Percentiles rank a stretch among this genome's conserved stretches.
Evolutionary conservation across 2,329 filamentous ascomycete genomes (phyloP).

Genomic region (Aspergillus sojae): DNA sequence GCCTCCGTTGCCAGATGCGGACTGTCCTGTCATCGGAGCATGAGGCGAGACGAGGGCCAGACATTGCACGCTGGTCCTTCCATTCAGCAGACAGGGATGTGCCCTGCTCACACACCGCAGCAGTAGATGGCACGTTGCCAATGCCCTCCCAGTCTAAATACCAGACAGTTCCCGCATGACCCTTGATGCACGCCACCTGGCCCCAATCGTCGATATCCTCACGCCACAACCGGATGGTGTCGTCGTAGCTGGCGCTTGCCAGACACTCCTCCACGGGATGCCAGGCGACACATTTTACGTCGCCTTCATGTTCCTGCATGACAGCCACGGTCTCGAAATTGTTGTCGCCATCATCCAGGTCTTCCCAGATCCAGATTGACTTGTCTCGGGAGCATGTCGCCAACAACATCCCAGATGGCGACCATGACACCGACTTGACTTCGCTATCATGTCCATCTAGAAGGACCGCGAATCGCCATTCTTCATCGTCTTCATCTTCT

Average conservation of each 20-base stretch:
- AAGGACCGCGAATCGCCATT: conserved; percentile 91
- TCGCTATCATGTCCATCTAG: conserved; percentile 95
- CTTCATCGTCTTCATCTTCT: conserved; percentile 67
- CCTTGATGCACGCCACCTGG: conserved; percentile 78
- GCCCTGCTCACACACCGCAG: neutral
- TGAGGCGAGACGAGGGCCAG: conserved; percentile 68
- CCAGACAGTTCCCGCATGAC: conserved; percentile 88
- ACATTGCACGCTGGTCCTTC: conserved; percentile 33
- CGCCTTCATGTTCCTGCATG: conserved; percentile 88
- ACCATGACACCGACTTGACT: conserved; percentile 77
- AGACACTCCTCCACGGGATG: conserved; percentile 79
- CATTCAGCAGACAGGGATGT: conserved; percentile 25
- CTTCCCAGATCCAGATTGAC: conserved; percentile 98
- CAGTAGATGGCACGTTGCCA: conserved; percentile 32
- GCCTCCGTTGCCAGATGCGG: conserved; percentile 73
- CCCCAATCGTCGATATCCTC: conserved; percentile 95
- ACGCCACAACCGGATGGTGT: conserved; percentile 84
- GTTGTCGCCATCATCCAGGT: conserved; percentile 80
- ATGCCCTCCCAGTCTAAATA: conserved; percentile 68
- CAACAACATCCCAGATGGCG: conserved; percentile 70
- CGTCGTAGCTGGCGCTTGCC: conserved; percentile 91
- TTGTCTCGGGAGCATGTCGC: conserved; percentile 93
- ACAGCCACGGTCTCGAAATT: conserved; percentile 97
- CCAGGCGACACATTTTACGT: conserved; percentile 94
- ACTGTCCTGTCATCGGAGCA: conserved; percentile 82